Evolutionary conservation across 1,284 basidiomycete genomes (phyloP), one percentile per base, ranked within the genome.

Genomic region (Ceratobasidium sp.): DNA sequence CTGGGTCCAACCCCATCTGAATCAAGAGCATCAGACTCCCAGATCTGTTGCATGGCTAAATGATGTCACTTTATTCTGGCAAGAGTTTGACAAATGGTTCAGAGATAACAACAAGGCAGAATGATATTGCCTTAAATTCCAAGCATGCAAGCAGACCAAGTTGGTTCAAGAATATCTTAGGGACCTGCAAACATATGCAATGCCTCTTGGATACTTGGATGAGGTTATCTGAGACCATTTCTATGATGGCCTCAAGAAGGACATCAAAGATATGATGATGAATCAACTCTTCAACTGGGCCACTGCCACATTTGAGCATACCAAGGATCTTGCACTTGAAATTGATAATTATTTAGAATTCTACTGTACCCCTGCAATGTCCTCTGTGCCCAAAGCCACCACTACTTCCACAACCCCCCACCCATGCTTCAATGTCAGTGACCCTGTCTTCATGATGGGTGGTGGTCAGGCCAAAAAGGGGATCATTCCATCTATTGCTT

Each of bases 141-240:
- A 23, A 1, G 19, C n/a, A 9, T n/a, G 56, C 0, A 47, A 56
- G 39, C 62, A 67, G 46, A 21, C 7, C 8, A 33, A 13, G n/a
- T 30, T 27, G 1, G 62, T 67, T 8, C 62, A 67, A 33, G 62
- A 56, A 7, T 67, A 56, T 27, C 3, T 56, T 11, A 5, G 9
- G 0, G 27, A 36, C 4, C 46, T 47, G 27, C 39, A 56, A 16
- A 19, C 16, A 1, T 56, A 36, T 14, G 27, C 53, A 1, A n/a
- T 9, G 6, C 6, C n/a, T 5, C 6, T 67, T 0, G 27, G 30
- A 3, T 67, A 67, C 11, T 14, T n/a, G n/a, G 29, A 67, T 19
- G 11, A 16, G 2, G n/a, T 23, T 7, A 11, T 56, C 0, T 2
- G 29, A 0, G 42, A 67, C 16, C n/a, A 46, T 25, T 67, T 56